Conservation (phyloP, 78 protist genomes). For the Dictyostelium intermedium region DNA sequence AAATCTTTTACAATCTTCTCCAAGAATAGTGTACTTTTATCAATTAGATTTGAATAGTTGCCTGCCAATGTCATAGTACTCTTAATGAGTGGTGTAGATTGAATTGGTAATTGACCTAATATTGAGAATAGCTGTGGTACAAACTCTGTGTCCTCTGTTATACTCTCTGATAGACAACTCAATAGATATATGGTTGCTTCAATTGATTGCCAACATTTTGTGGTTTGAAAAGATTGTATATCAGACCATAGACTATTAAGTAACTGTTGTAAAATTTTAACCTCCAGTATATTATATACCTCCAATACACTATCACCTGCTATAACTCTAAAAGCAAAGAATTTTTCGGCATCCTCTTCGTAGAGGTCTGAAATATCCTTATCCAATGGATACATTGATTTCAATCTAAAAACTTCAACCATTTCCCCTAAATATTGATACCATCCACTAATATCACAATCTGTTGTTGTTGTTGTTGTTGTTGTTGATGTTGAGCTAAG, state of each 20-base stretch:
- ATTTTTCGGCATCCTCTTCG: constrained; percentile 13
- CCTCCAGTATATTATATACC: constrained; percentile 34
- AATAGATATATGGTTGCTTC: constrained; percentile 40
- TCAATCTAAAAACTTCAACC: neutral
- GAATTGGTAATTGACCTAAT: constrained; percentile 34
- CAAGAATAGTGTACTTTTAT: constrained; percentile 29
- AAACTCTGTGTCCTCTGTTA: constrained; percentile 16
- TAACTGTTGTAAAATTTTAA: neutral
- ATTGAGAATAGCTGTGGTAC: constrained; percentile 55
- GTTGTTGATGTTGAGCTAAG: neutral
- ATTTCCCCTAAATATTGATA: neutral
- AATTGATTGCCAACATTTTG: constrained; percentile 34
- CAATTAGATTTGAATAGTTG: constrained; percentile 49
- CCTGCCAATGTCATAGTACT: constrained; percentile 51
- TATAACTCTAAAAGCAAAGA: neutral
- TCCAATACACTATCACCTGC: constrained; percentile 45
- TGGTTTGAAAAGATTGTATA: constrained; percentile 10
- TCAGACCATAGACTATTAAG: constrained; percentile 36
- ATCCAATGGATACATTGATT: constrained; percentile 47
- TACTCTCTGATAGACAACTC: constrained; percentile 57
- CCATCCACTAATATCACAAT: constrained; percentile 22
- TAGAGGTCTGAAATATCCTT: neutral
- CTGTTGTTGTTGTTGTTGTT: neutral
- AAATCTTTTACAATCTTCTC: constrained; percentile 45
- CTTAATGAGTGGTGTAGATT: constrained; percentile 60